These are phyloP conservation scores for Starmerella gropengiesseri DNA, from an alignment of 805 yeast species.

Conservation along the genomic window DNA sequence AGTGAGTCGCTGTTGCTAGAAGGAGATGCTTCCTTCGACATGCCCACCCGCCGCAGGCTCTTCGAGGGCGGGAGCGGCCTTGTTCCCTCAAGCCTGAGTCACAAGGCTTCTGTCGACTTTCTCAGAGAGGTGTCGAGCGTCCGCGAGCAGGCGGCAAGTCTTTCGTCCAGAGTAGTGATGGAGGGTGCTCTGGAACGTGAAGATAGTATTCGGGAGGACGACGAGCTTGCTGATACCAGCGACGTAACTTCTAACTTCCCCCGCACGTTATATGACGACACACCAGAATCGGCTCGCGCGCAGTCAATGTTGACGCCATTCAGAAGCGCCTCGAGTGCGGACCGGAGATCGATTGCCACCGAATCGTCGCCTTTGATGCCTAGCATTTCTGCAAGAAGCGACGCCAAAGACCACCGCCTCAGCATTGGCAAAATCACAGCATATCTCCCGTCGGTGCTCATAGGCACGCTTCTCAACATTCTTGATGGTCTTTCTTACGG, in stretches of 20 bases:
- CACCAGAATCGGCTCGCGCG: no score
- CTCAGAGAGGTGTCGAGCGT: conserved; percentile 17
- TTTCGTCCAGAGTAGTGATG: conserved; percentile 19
- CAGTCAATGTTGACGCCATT: no score
- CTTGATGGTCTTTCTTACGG: conserved; percentile 93
- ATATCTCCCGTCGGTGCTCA: conserved; percentile 67
- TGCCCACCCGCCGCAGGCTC: conserved; percentile 16
- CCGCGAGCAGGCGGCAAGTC: conserved; percentile 21
- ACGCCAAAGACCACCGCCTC: not conserved
- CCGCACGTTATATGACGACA: no score
- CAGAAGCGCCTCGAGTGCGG: no score
- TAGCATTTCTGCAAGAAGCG: not conserved
- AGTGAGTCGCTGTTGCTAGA: not conserved
- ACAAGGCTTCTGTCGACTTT: conserved; percentile 11
- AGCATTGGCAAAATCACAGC: conserved; percentile 1
- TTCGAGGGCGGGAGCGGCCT: conserved; percentile 18
- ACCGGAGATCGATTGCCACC: no score
- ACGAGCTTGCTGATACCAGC: no score
- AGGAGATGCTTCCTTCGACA: conserved; percentile 1
- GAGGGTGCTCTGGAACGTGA: conserved; percentile 12
- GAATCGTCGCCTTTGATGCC: not conserved
- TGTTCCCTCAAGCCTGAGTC: conserved; percentile 11
- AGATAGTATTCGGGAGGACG: not conserved
- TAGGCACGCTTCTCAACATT: conserved; percentile 76
- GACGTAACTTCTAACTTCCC: no score